Base-by-base conservation (phyloP, 2,329 filamentous ascomycete genomes). In the Aspergillus chevalieri region DNA sequence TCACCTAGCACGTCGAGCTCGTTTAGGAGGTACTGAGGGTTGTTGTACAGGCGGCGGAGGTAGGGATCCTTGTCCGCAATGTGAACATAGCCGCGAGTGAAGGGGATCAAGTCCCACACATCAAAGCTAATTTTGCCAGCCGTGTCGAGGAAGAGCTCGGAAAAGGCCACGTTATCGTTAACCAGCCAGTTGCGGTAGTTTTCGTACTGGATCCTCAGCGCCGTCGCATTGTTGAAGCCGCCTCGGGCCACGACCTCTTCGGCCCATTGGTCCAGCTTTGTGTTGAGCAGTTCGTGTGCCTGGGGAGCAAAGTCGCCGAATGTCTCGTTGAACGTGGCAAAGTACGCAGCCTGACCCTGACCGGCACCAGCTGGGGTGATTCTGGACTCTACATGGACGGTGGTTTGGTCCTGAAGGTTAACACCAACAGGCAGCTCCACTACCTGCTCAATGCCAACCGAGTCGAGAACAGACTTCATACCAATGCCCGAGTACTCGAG, bases 351-450 rank as follows among this genome's bases (percentile, higher is more conserved):
- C 45, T 64, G 58, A 2, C 63, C 61, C 24, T 64, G 60, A 3
- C 58, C 60, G 3, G 26, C 38, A n/a, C 54, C 55, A 7, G 41
- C 42, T 3, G 44, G 5, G 5, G 39, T 58, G 15, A 51, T 50
- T 6, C 48, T 26, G 0, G 57, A 54, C 15, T 15, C 33, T 7
- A 64, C 56, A 14, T 49, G 53, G 4, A 59, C 60, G 9, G 57
- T 60, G 15, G 61, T 65, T 36, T 65, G 61, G 38, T 65, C 63
- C 49, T 66, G 61, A 34, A 64, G 47, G 26, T 66, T 66, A 14
- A 60, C 43, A 34, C 63, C 61, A n/a, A 66, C 62, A 1, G 63
- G 61, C 2, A 66, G 53, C 4, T 65, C 52, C 30, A 65, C 38
- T 6, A 52, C 34, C 26, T 61, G 60, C 3, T 52, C 28, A 36